These are phyloP conservation scores for Coix lacrymajobi DNA, from an alignment of 176 grass and related monocot species.

Conservation along the genomic window DNA sequence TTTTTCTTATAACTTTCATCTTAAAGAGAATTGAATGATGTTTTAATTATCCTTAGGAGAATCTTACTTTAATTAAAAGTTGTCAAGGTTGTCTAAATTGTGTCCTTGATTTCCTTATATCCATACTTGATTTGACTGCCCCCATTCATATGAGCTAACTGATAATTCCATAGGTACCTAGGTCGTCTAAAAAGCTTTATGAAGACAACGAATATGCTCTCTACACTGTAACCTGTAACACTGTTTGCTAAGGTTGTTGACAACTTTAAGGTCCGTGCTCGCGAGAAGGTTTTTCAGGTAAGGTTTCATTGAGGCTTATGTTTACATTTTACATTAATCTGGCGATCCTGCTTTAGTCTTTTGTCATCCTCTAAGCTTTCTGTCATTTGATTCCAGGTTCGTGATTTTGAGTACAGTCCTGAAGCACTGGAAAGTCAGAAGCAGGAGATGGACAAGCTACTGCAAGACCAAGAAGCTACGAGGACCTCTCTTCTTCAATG, in stretches of 20 bases:
- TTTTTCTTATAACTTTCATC: not conserved
- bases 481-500: constrained; percentile 81
- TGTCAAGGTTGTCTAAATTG: not conserved
- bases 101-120: not conserved
- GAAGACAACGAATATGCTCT: too few relatives aligned
- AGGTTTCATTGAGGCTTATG: not conserved
- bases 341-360: not conserved
- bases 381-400: constrained; percentile 53
- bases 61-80: not conserved
- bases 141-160: constrained; percentile 19
- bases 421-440: constrained; percentile 81
- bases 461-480: constrained; percentile 85
- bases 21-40: not conserved
- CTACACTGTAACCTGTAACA: too few relatives aligned
- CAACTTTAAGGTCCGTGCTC: too few relatives aligned
- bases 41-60: not conserved
- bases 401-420: constrained; percentile 89
- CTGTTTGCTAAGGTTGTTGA: too few relatives aligned
- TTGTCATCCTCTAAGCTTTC: not conserved
- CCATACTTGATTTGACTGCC: not conserved
- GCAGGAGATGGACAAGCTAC: constrained; percentile 79
- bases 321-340: not conserved
- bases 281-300: constrained; percentile 96
- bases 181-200: too few relatives aligned
- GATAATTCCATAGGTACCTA: too few relatives aligned